These are phyloP conservation scores for Thielaviopsis ethacetica DNA, from an alignment of 2,329 filamentous ascomycete species.

Conservation along the genomic window DNA sequence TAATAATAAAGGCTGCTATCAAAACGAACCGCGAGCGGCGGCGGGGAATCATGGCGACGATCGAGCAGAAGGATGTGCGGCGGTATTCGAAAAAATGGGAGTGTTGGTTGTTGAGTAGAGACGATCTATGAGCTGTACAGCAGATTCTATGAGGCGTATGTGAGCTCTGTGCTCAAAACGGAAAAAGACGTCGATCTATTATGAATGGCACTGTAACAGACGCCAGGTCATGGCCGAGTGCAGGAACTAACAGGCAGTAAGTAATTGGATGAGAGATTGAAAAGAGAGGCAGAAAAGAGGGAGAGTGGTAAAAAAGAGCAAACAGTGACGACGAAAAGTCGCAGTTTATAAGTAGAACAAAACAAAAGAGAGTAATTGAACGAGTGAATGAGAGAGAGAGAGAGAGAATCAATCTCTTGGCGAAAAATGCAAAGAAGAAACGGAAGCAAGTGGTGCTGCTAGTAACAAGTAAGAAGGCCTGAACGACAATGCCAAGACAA, in stretches of 20 bases:
- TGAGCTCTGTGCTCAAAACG: background rate
- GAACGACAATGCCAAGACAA: slow-evolving; percentile 1
- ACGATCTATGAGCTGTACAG: background rate
- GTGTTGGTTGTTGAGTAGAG: background rate
- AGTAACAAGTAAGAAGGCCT: background rate
- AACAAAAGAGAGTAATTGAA: background rate
- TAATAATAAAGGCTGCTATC: slow-evolving; percentile 35
- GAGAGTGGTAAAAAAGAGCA: background rate
- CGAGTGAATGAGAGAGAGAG: background rate
- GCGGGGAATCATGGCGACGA: slow-evolving; percentile 24
- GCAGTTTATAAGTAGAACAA: background rate
- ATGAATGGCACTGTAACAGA: background rate
- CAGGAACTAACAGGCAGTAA: background rate
- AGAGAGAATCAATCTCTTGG: background rate
- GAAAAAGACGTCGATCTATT: background rate
- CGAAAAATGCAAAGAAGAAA: background rate
- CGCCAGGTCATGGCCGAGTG: background rate
- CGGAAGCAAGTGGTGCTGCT: background rate
- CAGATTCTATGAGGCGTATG: background rate
- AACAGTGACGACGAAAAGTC: background rate
- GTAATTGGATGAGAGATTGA: background rate
- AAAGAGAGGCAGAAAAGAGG: background rate
- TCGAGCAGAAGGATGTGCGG: background rate
- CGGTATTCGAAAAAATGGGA: background rate
- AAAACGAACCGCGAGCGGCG: slow-evolving; percentile 46